Evolutionary conservation across 2,329 filamentous ascomycete genomes (phyloP), one percentile per base, ranked within the genome.

Genomic region (Verticillium tricorpus): DNA sequence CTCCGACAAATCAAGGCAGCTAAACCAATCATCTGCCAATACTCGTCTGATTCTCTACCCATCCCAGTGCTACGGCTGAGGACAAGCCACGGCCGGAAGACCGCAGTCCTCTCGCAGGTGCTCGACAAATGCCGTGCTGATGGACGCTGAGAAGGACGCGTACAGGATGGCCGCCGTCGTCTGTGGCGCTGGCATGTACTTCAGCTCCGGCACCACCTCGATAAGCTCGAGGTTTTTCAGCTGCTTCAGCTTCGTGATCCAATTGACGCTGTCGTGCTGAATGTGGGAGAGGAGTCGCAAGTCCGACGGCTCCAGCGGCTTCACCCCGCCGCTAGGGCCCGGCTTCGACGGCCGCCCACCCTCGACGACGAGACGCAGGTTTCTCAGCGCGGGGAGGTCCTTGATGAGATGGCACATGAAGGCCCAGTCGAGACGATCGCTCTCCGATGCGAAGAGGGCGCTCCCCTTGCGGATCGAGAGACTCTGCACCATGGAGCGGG

Each of bases 121-220:
- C 62, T 84, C 81, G 45, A 77, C 74, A 70, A 88, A 81, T 2
- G 81, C 81, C 7, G 72, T 79, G 64, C 86, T 82, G 19, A 89
- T 81, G 60, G 85, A 87, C 37, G 79, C 80, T 34, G 85, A 87
- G 65, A 89, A 85, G 28, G 84, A 80, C 2, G 85, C 81, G 69
- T 83, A 87, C 63, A 85, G 79, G 3, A 82, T 77, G 80, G 86
- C 83, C 55, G 78, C 79, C 61, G 80, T 79, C 19, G 80, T 84
- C 60, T 78, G 77, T 1, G 83, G 82, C 31, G 77, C 73, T 2
- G 83, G 80, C 70, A 84, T 82, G 65, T 82, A 78, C 65, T 84
- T 81, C 15, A 86, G 77, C 31, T 86, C 75, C 3, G 84, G 78
- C 31, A 76, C 71, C 3, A 89, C 79, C 37, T 81, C 78, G 52